Percentiles rank a stretch among this genome's conserved stretches.
phyloP scores from a whole-genome alignment of 164 flowering plant genomes.

The Piper betle region DNA sequence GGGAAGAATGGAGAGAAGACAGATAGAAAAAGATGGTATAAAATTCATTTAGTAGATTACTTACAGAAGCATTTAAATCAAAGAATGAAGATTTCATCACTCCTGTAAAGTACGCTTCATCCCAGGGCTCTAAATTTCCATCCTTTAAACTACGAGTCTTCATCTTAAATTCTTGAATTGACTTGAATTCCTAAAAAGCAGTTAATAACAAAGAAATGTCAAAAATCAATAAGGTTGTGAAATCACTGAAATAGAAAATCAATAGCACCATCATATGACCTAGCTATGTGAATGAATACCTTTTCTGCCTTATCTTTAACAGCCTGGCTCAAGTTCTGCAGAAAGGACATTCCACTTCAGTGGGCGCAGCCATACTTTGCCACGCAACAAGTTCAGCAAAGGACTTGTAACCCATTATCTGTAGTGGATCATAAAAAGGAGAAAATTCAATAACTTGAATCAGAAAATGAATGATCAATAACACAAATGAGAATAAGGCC shows the following conservation, averaged over 20 bases:
- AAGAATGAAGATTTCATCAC: conserved; percentile 71
- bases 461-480: neutral
- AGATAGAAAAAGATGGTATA: neutral
- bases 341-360: conserved; percentile 67
- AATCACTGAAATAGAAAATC: neutral
- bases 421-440: conserved; percentile 15
- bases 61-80: conserved; percentile 55
- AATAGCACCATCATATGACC: neutral
- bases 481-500: conserved; percentile 4
- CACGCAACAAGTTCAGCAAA: conserved; percentile 69
- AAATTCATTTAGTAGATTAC: conserved; percentile 8
- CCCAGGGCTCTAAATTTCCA: conserved; percentile 86
- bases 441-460: neutral
- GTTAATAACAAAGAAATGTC: conserved; percentile 1
- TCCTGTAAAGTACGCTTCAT: conserved; percentile 74
- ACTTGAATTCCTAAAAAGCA: conserved; percentile 49
- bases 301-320: conserved; percentile 66
- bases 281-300: conserved; percentile 25
- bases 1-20: neutral
- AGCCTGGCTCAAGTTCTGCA: conserved; percentile 61
- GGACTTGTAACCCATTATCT: conserved; percentile 75
- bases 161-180: conserved; percentile 50
- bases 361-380: conserved; percentile 72
- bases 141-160: conserved; percentile 23
- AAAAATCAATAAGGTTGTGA: neutral